Conservation (phyloP, 768 basidiomycete genomes). For the Tricholoma terreum region DNA sequence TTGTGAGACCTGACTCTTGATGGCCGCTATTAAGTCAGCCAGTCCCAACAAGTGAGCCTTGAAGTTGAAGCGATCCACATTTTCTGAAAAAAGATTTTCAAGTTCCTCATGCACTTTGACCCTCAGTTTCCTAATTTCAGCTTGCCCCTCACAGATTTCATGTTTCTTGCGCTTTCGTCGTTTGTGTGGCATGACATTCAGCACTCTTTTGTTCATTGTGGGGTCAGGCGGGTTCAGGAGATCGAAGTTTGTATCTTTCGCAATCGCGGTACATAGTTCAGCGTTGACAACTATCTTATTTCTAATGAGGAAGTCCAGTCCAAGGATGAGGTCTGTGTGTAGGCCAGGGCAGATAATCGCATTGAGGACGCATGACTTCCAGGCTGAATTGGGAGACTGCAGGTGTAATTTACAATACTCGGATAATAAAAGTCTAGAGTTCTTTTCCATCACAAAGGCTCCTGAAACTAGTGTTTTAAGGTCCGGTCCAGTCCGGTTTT, state of each 20-base stretch:
- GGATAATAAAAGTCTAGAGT: neutral
- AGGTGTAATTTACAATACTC: neutral
- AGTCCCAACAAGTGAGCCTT: neutral
- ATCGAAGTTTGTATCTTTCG: neutral
- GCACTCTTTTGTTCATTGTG: neutral
- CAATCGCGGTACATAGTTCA: neutral
- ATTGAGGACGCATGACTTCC: neutral
- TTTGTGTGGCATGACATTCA: neutral
- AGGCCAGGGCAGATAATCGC: neutral
- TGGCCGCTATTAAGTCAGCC: neutral
- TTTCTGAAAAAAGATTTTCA: neutral
- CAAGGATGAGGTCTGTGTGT: neutral
- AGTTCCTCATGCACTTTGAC: neutral
- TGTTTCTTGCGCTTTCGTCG: neutral
- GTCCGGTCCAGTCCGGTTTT: no score
- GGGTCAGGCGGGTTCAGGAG: neutral
- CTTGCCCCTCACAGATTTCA: neutral
- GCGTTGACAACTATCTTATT: neutral
- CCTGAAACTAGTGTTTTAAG: no score
- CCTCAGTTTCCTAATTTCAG: neutral
- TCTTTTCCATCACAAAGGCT: neutral
- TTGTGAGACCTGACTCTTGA: neutral
- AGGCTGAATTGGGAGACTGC: neutral
- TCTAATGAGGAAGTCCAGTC: neutral
- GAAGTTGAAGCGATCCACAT: neutral